These are phyloP conservation scores for Cyberlindnera samutprakarnensis DNA, from an alignment of 805 yeast genomes.

Conservation along the genomic window DNA sequence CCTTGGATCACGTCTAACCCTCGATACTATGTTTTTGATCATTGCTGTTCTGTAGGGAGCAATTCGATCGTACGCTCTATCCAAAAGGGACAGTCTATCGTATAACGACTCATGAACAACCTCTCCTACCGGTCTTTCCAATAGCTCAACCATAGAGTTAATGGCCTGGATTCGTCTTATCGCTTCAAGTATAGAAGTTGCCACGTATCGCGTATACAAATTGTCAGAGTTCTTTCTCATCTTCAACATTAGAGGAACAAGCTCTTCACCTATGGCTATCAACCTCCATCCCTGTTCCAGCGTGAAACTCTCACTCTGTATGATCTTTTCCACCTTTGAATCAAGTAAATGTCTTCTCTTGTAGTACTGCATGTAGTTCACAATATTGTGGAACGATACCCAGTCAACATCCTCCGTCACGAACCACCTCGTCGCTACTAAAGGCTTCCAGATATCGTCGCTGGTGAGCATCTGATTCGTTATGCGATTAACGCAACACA, in stretches of 20 bases:
- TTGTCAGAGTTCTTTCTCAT: conserved; percentile 4
- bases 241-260: conserved; percentile 9
- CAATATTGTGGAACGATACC: background rate
- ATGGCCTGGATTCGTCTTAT: conserved; percentile 4
- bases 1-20: conserved; percentile 1
- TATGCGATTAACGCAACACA: conserved; percentile 5
- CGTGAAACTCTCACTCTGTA: conserved; percentile 2
- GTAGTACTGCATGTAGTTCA: conserved; percentile 2
- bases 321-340: background rate
- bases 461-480: conserved; percentile 3
- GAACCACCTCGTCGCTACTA: conserved; percentile 11
- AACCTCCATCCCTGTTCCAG: conserved; percentile 7
- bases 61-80: conserved; percentile 15
- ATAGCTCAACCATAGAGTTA: background rate
- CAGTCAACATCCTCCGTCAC: conserved; percentile 5
- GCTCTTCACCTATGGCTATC: conserved; percentile 3
- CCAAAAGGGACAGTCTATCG: conserved; percentile 8
- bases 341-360: conserved; percentile 6
- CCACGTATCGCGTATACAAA: conserved; percentile 9
- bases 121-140: background rate
- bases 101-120: conserved; percentile 9
- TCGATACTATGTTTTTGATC: conserved; percentile 1
- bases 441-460: conserved; percentile 12
- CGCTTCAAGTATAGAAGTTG: conserved; percentile 5
- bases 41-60: conserved; percentile 9